Conservation (phyloP, 805 yeast species). For the Scheffersomyces stipitis region DNA sequence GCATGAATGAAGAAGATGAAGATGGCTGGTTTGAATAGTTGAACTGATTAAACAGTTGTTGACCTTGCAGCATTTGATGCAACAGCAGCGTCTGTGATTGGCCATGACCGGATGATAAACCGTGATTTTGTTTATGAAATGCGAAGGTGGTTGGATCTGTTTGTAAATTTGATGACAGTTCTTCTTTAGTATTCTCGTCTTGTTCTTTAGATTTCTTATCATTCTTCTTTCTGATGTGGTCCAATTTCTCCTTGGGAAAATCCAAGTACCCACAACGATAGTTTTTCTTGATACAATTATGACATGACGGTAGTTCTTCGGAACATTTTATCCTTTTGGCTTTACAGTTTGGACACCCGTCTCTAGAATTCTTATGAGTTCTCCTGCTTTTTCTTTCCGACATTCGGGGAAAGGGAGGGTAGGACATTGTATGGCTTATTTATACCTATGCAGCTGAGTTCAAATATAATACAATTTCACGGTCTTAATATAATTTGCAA, state of each 20-base stretch:
- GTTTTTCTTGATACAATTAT: constrained; percentile 37
- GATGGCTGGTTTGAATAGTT: not conserved
- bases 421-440: constrained; percentile 8
- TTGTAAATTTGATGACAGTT: too few relatives aligned
- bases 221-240: constrained; percentile 34
- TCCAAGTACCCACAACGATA: constrained; percentile 43
- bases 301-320: constrained; percentile 43
- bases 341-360: constrained; percentile 43
- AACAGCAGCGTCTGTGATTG: too few relatives aligned
- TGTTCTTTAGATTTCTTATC: constrained; percentile 15
- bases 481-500: constrained; percentile 1
- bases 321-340: constrained; percentile 43
- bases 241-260: constrained; percentile 37
- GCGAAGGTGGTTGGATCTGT: too few relatives aligned
- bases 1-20: not conserved
- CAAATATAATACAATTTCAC: constrained; percentile 4
- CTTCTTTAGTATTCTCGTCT: constrained; percentile 3
- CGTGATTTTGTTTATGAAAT: too few relatives aligned
- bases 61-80: not conserved
- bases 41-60: not conserved
- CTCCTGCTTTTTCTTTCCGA: constrained; percentile 22
- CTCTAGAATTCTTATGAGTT: constrained; percentile 27
- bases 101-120: too few relatives aligned
- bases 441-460: too few relatives aligned
- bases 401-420: constrained; percentile 2